A percentile compares a stretch with the other conserved stretches of the same genome.
These are phyloP conservation scores for Rhodocollybia butyracea DNA, from an alignment of 768 basidiomycete genomes.

Conservation along the genomic window DNA sequence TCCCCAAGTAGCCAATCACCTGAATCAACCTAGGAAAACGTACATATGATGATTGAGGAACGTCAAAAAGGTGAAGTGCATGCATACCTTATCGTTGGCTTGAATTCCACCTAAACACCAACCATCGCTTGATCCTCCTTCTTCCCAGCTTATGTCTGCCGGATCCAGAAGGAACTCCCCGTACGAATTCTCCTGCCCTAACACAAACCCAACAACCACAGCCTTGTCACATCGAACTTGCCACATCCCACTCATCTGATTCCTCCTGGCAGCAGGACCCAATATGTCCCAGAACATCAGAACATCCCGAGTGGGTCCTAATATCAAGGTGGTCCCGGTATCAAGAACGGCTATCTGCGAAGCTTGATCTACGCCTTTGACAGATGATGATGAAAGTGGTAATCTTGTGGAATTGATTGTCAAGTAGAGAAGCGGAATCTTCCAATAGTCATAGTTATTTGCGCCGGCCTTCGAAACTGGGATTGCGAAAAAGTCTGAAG, in stretches of 20 bases:
- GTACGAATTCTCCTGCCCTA: conserved; percentile 32
- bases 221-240: conserved; percentile 47
- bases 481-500: conserved; percentile 29
- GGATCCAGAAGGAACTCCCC: conserved; percentile 47
- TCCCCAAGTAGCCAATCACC: conserved; percentile 66
- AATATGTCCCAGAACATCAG: conserved; percentile 47
- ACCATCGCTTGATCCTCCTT: conserved; percentile 31
- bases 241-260: conserved; percentile 37
- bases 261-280: conserved; percentile 37
- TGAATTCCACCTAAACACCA: conserved; percentile 62
- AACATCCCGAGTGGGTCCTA: conserved; percentile 52
- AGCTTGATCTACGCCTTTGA: conserved; percentile 31
- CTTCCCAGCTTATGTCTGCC: conserved; percentile 48
- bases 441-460: conserved; percentile 53
- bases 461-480: conserved; percentile 35
- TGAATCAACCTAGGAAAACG: conserved; percentile 29
- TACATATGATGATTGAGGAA: neutral
- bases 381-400: conserved; percentile 40
- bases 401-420: conserved; percentile 41
- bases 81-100: conserved; percentile 43
- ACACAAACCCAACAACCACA: conserved; percentile 41
- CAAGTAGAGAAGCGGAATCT: conserved; percentile 43
- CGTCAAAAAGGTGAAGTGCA: conserved; percentile 5
- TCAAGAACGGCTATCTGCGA: conserved; percentile 57
- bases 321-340: conserved; percentile 56